Base-by-base conservation (phyloP, 768 basidiomycete genomes). In the Coprinopsis marcescibilis region DNA sequence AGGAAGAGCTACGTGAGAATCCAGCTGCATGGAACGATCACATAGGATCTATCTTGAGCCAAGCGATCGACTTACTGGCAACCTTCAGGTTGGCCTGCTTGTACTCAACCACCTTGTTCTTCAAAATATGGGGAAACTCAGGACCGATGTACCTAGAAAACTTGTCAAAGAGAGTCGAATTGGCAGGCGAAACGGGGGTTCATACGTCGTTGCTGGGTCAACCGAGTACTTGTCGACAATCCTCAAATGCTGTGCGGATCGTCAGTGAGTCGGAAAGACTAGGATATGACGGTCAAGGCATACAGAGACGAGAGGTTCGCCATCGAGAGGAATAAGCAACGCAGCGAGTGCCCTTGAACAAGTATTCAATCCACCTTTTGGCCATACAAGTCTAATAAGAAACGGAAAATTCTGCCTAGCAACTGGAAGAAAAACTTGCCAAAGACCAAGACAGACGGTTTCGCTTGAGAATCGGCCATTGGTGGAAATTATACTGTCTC, bases 1-100 rank as follows among this genome's bases (percentile, higher is more conserved):
- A n/a, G 43, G 50, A 33, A 12, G 6, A 43, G 54, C 26, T 11
- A 17, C 8, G 35, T 43, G 43, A 50, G 14, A 36, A 39, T 29
- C 63, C 54, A 29, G 24, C 23, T 40, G 44, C 38, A 48, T 46
- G 48, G 46, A 45, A 36, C 48, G 40, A 7, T 42, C 45, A 36
- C 8, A 37, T 17, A 37, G 40, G 17, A 19, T 17, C 36, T 29
- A 40, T 42, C 10, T 39, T 32, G 26, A 20, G 20, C 5, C n/a
- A 33, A 10, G 21, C 19, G 13, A 13, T 27, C 17, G 25, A 66
- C 83, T 48, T 58, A 89, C 89, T 59, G 24, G 82, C 64, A 41
- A 87, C 74, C 24, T 85, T 89, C 46, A 93, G 65, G 60, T 93
- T 93, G 23, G 76, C 81, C 60, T 93, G 90, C 39, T 75, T 76